Base-by-base conservation (phyloP, 805 yeast species). In the Cyberlindnera amylophila region DNA sequence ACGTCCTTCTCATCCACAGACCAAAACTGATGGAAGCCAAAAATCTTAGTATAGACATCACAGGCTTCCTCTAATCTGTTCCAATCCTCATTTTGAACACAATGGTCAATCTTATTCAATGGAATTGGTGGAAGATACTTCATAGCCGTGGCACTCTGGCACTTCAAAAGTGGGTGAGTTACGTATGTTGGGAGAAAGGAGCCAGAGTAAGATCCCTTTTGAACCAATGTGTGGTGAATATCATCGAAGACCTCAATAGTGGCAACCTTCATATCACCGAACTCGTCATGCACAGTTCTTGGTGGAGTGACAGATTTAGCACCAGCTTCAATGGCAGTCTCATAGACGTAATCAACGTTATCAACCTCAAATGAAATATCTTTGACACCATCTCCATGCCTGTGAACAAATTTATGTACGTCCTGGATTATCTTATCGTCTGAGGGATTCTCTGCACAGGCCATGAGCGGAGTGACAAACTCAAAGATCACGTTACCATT, bases 11-110 rank as follows among this genome's bases (percentile, higher is more conserved):
- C 95, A 59, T 86, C 95, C 11, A 84, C 95, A 1, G 91, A 82
- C 93, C 95, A 85, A 58, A 77, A 86, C 55, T 79, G 70, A 51
- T 81, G 88, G 63, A 87, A 84, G 1, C 89, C 89, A 52, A 86
- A 77, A 2, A 77, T 74, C 19, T 64, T 61, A 23, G 79, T 75
- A 61, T 88, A 86, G 44, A 74, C 73, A 14, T 65, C 64, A 51
- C 89, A 83, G 0, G 78, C 75, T 5, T 52, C 52, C 24, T 69
- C 71, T 83, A 86, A 77, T 51, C 74, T 66, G 54, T 80, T 63
- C 90, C 90, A 84, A 32, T 73, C 76, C 51, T 79, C 81, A 62
- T 85, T 86, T 50, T 83, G 90, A 15, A 87, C 96, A 55, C 87
- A 81, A 55, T 86, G 96, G 61, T 86, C 96, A 46, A 87, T 74